Evolutionary conservation across 768 basidiomycete genomes (phyloP), one percentile per base, ranked within the genome.

Genomic region (Chalciporus pseudorubinellus): DNA sequence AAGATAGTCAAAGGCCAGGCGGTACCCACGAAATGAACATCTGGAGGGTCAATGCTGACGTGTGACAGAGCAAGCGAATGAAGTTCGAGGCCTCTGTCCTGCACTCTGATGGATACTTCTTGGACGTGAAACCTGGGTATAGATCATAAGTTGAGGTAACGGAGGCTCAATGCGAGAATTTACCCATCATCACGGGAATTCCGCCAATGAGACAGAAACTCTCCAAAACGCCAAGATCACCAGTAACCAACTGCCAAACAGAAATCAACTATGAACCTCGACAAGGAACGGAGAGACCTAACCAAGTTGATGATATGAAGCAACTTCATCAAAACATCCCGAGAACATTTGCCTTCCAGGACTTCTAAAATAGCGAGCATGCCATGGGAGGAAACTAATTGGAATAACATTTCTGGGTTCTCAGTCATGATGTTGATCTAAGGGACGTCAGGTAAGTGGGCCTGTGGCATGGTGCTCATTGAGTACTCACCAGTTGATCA

Each of bases 21-120:
- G n/a, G n/a, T 20, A 82, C 92, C 52, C 65, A 94, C 92, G 93
- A 90, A 55, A 98, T 97, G 72, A 98, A 98, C 95, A 98, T 98
- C 64, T 98, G 95, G 34, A 98, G 72, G 2, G 95, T 99, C 56
- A 97, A 71, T 11, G 93, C 86, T 2, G 95, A 98, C 0, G 93
- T 89, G 64, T 93, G 85, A 66, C 95, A 97, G 21, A 98, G 80
- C 13, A 95, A 72, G 22, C 91, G 85, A 46, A 99, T 91, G 69
- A 98, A 98, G 61, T 91, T 85, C 2, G 97, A 98, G 0, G 95
- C 95, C 64, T 98, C 91, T n/a, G 90, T 70, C 31, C 97, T 84
- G 60, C 94, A 97, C 65, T 97, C 94, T 12, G 89, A 84, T 1
- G 94, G 86, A 63, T 91, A 92, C 60, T 89, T 92, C 74, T 95